These are phyloP conservation scores for Ophiocordyceps australis DNA, from an alignment of 2,329 filamentous ascomycete genomes.

Conservation along the genomic window DNA sequence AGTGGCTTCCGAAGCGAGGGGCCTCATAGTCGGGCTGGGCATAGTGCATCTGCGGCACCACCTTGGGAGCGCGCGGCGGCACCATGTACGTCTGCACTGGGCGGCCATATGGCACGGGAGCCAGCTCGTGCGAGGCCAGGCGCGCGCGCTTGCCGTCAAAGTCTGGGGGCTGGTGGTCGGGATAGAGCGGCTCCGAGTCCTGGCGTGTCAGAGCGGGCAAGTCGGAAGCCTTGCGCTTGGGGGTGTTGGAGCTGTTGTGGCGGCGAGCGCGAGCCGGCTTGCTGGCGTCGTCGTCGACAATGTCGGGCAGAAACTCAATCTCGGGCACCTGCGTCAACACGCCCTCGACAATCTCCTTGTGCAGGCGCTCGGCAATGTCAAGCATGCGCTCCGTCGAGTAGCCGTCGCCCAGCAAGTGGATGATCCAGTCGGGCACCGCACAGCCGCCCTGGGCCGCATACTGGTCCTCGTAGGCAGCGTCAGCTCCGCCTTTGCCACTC, in stretches of 20 bases:
- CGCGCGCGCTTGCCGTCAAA: constrained; percentile 8
- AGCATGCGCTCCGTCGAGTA: constrained; percentile 29
- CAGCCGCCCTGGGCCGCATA: constrained; percentile 13
- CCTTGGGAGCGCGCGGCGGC: constrained; percentile 5
- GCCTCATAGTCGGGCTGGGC: too few species aligned
- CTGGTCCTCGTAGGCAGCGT: constrained; percentile 14
- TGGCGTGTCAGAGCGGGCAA: constrained; percentile 1
- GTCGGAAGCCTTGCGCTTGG: constrained; percentile 9
- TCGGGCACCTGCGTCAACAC: constrained; percentile 30
- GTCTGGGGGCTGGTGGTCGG: constrained; percentile 1
- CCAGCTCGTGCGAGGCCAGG: constrained; percentile 2
- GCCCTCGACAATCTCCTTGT: constrained; percentile 22
- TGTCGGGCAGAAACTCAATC: constrained; percentile 39
- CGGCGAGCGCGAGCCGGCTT: constrained; percentile 7
- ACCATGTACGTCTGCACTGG: constrained; percentile 1
- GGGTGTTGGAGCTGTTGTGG: constrained; percentile 4
- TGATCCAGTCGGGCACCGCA: constrained; percentile 30
- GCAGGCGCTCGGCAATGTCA: constrained; percentile 25
- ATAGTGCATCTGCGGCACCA: constrained; percentile 7
- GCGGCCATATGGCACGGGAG: constrained; percentile 1
- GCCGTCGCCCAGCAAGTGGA: constrained; percentile 22
- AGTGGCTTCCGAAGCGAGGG: constrained; percentile 1
- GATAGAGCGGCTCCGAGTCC: constrained; percentile 1
- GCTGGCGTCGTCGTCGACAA: constrained; percentile 18
- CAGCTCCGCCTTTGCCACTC: constrained; percentile 8